Conservation (phyloP, 129 eudicot species). For the Flaveria ramosissima region DNA sequence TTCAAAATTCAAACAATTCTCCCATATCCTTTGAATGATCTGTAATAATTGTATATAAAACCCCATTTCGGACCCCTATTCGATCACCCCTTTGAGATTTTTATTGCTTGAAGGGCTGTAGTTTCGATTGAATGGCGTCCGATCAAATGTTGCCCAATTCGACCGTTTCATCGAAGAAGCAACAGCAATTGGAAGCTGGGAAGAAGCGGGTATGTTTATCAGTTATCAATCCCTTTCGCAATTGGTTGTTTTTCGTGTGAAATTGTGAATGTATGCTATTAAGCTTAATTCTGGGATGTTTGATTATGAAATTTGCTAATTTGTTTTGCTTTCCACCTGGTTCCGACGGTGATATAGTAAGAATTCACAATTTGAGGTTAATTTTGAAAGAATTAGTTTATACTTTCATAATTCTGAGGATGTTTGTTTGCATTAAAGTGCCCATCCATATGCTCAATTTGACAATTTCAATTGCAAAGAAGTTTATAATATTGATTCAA, state of each 20-base stretch:
- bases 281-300: neutral
- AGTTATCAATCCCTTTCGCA: neutral
- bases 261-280: neutral
- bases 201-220: constrained; percentile 50
- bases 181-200: constrained; percentile 86
- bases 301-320: no score
- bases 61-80: constrained; percentile 8
- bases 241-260: neutral
- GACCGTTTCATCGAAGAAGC: constrained; percentile 48
- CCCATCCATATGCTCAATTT: no score
- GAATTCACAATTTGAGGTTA: no score
- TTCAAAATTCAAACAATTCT: constrained; percentile 16
- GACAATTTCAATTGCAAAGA: neutral
- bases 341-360: no score
- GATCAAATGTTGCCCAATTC: constrained; percentile 51
- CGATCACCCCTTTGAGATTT: no score
- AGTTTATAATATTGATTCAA: neutral
- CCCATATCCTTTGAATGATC: constrained; percentile 23
- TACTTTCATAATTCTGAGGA: no score
- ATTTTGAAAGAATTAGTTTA: no score
- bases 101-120: neutral
- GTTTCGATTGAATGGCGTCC: constrained; percentile 63
- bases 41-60: neutral
- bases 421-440: no score
- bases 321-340: no score